A percentile compares a stretch with the other conserved stretches of the same genome.
Evolutionary conservation across 495 filamentous ascomycete species (phyloP).

Genomic region (Penicillium lagena): DNA sequence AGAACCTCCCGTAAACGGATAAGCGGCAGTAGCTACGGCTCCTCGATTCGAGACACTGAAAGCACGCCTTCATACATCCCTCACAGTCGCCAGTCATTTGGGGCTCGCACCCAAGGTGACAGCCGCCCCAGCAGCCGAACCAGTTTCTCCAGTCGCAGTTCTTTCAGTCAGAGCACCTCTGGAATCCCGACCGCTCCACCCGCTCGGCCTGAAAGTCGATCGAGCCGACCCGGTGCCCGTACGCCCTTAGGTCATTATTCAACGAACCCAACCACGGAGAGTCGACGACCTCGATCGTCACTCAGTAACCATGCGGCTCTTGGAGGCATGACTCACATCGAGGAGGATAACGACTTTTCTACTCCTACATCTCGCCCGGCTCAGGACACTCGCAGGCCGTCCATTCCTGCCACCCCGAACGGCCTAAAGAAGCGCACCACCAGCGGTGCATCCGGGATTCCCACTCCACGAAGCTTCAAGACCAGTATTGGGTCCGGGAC

Average conservation of each 20-base stretch:
- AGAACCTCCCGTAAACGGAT: slow-evolving; percentile 61
- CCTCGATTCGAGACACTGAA: slow-evolving; percentile 45
- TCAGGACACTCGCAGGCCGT: slow-evolving; percentile 26
- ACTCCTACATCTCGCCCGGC: slow-evolving; percentile 27
- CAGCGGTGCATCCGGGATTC: slow-evolving; percentile 45
- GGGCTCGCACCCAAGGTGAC: slow-evolving; percentile 33
- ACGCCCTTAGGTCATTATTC: slow-evolving; percentile 54
- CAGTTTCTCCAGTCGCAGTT: slow-evolving; percentile 37
- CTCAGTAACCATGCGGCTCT: slow-evolving; percentile 36
- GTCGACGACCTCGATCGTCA: slow-evolving; percentile 41
- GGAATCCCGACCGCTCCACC: slow-evolving; percentile 33
- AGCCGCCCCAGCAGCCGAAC: slow-evolving; percentile 44
- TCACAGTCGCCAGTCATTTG: slow-evolving; percentile 45
- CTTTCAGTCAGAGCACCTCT: slow-evolving; percentile 35
- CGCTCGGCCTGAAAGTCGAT: slow-evolving; percentile 61
- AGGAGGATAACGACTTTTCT: slow-evolving; percentile 34
- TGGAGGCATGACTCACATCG: slow-evolving; percentile 36
- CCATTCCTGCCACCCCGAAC: slow-evolving; percentile 25
- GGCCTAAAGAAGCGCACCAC: slow-evolving; percentile 45
- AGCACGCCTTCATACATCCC: slow-evolving; percentile 37
- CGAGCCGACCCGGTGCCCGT: slow-evolving; percentile 58
- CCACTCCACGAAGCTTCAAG: slow-evolving; percentile 44
- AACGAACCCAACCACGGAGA: slow-evolving; percentile 37
- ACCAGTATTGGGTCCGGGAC: slow-evolving; percentile 39
- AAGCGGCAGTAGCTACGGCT: slow-evolving; percentile 54